phyloP scores from a whole-genome alignment of 2,329 filamentous ascomycete species.

The Fusarium ambrosium region DNA sequence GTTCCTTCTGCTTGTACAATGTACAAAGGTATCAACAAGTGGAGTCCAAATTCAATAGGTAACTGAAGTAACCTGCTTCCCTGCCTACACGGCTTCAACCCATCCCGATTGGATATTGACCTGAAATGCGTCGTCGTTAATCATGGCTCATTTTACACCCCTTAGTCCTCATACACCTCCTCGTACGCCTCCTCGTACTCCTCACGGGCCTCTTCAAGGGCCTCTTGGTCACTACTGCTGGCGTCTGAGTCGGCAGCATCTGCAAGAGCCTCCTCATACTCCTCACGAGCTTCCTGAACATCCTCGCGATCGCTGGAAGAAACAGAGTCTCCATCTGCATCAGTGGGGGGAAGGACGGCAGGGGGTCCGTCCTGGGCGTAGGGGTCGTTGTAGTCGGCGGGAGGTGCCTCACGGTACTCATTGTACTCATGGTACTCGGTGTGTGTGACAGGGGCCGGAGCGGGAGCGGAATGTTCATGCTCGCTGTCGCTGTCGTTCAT shows the following conservation, averaged over 20 bases:
- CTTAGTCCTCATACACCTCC: constrained; percentile 46
- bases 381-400: constrained; percentile 37
- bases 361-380: constrained; percentile 48
- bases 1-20: constrained; percentile 24
- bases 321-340: constrained; percentile 58
- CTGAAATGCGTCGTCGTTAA: constrained; percentile 40
- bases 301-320: constrained; percentile 59
- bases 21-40: constrained; percentile 39
- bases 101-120: constrained; percentile 31
- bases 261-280: constrained; percentile 59
- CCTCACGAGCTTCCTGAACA: constrained; percentile 57
- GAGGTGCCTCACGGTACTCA: constrained; percentile 36
- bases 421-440: not conserved
- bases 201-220: constrained; percentile 66
- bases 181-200: constrained; percentile 57
- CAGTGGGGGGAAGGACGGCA: constrained; percentile 54
- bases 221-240: constrained; percentile 66
- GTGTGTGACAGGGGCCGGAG: constrained; percentile 10
- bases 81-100: constrained; percentile 26
- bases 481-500: constrained; percentile 51
- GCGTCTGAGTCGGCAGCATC: constrained; percentile 57
- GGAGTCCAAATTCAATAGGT: constrained; percentile 17
- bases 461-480: constrained; percentile 36
- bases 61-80: constrained; percentile 11
- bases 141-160: constrained; percentile 30